Conservation (phyloP, 1,284 basidiomycete genomes). For the Naganishia cerealis region DNA sequence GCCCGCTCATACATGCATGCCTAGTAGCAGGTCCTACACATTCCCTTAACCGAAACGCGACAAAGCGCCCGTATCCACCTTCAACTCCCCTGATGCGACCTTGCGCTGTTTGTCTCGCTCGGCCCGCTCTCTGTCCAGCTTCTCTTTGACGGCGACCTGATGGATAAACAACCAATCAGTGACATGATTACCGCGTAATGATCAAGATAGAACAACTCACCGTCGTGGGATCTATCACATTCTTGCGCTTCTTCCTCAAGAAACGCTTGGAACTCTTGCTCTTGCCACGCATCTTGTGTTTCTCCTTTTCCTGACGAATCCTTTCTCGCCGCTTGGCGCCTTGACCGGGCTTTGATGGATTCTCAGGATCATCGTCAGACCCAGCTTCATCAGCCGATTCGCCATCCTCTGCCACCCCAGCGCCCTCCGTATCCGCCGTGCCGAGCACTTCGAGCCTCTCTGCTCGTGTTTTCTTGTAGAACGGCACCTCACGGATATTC, state of each 20-base stretch:
- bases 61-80: slow-evolving; percentile 34
- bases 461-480: slow-evolving; percentile 68
- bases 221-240: slow-evolving; percentile 81
- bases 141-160: slow-evolving; percentile 34
- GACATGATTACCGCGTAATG: not conserved
- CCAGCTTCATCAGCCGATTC: slow-evolving; percentile 46
- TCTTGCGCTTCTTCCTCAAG: slow-evolving; percentile 83
- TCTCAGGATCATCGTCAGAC: slow-evolving; percentile 50
- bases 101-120: slow-evolving; percentile 34
- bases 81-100: slow-evolving; percentile 32
- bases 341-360: slow-evolving; percentile 33
- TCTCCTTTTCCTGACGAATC: slow-evolving; percentile 63
- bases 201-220: slow-evolving; percentile 57
- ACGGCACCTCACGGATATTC: slow-evolving; percentile 63
- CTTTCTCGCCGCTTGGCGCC: slow-evolving; percentile 39
- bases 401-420: slow-evolving; percentile 34
- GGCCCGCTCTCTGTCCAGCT: slow-evolving; percentile 28
- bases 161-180: not conserved
- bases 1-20: not conserved
- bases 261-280: slow-evolving; percentile 78
- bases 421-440: slow-evolving; percentile 69
- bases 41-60: slow-evolving; percentile 29
- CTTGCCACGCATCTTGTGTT: slow-evolving; percentile 79
- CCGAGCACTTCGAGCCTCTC: slow-evolving; percentile 71
- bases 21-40: not conserved